Percentiles rank a stretch among this genome's conserved stretches.
Conservation (phyloP, 163 green algal genomes). For the Scenedesmus sp. region DNA sequence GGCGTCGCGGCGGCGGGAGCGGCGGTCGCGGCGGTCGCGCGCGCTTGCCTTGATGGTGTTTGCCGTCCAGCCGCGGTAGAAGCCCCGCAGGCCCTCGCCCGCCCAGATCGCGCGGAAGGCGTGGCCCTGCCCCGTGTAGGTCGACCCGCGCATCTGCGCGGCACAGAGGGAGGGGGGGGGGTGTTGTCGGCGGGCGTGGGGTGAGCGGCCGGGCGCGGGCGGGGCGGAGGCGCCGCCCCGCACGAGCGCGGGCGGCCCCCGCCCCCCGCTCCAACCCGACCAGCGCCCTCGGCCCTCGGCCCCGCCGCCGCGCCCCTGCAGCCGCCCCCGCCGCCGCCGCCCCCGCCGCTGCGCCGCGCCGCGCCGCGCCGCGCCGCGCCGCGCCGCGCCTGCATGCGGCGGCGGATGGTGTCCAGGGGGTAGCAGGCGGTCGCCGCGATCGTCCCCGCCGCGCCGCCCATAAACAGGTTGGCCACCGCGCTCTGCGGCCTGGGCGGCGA, state of each 20-base stretch:
- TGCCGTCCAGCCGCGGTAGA: constrained; percentile 90
- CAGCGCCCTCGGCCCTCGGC: too few species aligned
- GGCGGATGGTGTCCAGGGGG: constrained; percentile 90
- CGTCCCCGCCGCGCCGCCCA: constrained; percentile 82
- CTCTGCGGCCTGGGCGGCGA: constrained; percentile 69
- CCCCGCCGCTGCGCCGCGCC: too few species aligned
- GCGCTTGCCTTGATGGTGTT: constrained; percentile 96
- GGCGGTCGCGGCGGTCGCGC: too few species aligned
- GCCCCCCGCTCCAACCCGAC: too few species aligned
- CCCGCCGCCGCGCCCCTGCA: too few species aligned
- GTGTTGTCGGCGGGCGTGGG: constrained; percentile 87
- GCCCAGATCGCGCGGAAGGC: constrained; percentile 78
- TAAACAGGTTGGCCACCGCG: constrained; percentile 68
- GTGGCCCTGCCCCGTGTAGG: constrained; percentile 77
- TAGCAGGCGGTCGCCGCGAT: constrained; percentile 89
- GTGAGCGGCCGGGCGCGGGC: constrained; percentile 84
- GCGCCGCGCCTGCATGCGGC: constrained; percentile 77
- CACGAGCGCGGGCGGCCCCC: too few species aligned
- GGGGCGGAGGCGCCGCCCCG: constrained; percentile 74
- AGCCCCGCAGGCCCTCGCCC: constrained; percentile 76
- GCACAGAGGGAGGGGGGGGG: too few species aligned
- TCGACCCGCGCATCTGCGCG: constrained; percentile 92
- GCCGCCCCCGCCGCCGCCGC: too few species aligned
- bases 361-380: too few species aligned
- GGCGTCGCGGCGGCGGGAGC: constrained; percentile 57